These are phyloP conservation scores for Lentinula aciculospora DNA, from an alignment of 768 basidiomycete genomes.

Conservation along the genomic window DNA sequence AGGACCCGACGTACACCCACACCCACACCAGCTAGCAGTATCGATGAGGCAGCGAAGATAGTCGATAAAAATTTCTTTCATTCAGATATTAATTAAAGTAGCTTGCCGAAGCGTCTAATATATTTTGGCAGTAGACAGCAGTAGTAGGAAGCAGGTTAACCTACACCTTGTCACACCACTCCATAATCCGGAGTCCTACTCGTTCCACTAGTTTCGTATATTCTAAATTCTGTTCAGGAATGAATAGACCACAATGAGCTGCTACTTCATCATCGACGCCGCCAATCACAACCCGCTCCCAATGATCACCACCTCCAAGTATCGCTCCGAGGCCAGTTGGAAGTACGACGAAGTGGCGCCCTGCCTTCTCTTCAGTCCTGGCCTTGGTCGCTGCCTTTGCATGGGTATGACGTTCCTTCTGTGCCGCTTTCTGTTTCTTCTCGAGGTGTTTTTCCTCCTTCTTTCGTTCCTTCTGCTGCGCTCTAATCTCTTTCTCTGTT, in stretches of 20 bases:
- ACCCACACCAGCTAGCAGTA: background rate
- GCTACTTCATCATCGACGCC: conserved; percentile 8
- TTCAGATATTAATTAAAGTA: background rate
- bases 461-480: background rate
- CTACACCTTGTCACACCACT: conserved; percentile 6
- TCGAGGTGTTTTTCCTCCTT: background rate
- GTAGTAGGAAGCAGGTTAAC: background rate
- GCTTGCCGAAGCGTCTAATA: background rate
- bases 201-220: conserved; percentile 4
- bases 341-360: conserved; percentile 47
- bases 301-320: conserved; percentile 18
- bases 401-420: conserved; percentile 16
- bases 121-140: background rate
- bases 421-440: conserved; percentile 12
- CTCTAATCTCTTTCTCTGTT: background rate
- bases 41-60: background rate
- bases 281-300: conserved; percentile 7
- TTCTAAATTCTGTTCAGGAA: conserved; percentile 6
- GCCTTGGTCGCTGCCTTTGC: conserved; percentile 15
- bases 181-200: conserved; percentile 3
- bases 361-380: conserved; percentile 20
- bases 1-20: background rate
- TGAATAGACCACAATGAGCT: conserved; percentile 5
- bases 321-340: conserved; percentile 37
- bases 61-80: background rate